Evolutionary conservation across 805 yeast species (phyloP), one percentile per base, ranked within the genome.

Genomic region (Metschnikowia matae): DNA sequence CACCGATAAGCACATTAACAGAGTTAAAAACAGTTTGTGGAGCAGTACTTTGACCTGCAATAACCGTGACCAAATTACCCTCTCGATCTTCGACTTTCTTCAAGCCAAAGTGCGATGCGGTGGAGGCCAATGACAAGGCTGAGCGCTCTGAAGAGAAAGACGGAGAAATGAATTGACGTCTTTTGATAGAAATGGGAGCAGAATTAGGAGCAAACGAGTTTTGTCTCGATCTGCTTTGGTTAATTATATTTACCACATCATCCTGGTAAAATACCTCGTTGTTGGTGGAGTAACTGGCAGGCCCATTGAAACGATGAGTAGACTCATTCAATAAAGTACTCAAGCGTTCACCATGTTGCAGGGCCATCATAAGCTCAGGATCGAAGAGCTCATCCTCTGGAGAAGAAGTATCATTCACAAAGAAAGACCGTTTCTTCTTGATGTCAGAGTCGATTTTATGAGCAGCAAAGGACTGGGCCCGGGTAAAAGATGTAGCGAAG

Each of bases 11-110:
- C 8, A 81, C 81, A 61, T 84, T 84, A 48, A 84, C 78, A 13
- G 85, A 77, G 62, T 84, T 84, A 69, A 84, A 82, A 15, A 82
- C 69, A 0, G 89, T 84, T 61, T 84, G 89, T 1, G 85, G 84
- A 10, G 83, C 85, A 0, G 89, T 84, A 3, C 96, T 87, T 64
- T 86, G 89, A 38, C 96, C 96, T 1, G 85, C 87, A 45, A 85
- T 70, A 52, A 87, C 82, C 2, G 91, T 84, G 39, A 85, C 78
- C 3, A 83, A 71, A 50, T 82, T 80, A 5, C 96, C 96, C 56
- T 84, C 83, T 49, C 75, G 69, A 49, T 83, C 85, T 62, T 87
- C 94, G 20, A 87, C 80, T 60, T 79, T 80, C 59, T 80, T 80
- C 50, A 84, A 64, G 44, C 79, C 74, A 48, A 84, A 63, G 10